Percentiles rank a stretch among this genome's conserved stretches.
Evolutionary conservation across 306 rosid species (phyloP).

Genomic region (Albizia julibrissin): DNA sequence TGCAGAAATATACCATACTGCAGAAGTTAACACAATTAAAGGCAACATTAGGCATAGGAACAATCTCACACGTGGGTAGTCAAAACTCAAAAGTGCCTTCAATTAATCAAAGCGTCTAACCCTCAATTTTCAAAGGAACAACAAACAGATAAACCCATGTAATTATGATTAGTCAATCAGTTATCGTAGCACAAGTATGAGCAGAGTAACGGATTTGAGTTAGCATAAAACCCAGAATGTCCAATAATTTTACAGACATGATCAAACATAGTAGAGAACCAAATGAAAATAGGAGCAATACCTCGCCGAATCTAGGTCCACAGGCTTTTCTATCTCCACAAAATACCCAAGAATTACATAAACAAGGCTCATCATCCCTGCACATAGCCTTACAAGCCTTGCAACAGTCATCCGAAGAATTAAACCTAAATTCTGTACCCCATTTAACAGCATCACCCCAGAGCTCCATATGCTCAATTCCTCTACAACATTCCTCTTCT

Average conservation of each 20-base stretch:
- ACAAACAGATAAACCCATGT: not conserved
- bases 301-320: slow-evolving; percentile 81
- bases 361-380: slow-evolving; percentile 46
- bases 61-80: not conserved
- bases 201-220: not conserved
- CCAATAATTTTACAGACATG: slow-evolving; percentile 7
- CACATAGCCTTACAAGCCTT: slow-evolving; percentile 71
- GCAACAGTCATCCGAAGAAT: slow-evolving; percentile 70
- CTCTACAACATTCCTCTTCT: slow-evolving; percentile 50
- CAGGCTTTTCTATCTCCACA: slow-evolving; percentile 68
- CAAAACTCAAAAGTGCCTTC: not conserved
- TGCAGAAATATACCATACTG: not conserved
- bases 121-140: not conserved
- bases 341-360: slow-evolving; percentile 79
- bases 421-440: slow-evolving; percentile 63
- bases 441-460: slow-evolving; percentile 85
- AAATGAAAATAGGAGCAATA: slow-evolving; percentile 35
- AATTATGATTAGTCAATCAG: slow-evolving; percentile 16
- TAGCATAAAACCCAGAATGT: not conserved
- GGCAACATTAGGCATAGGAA: not conserved
- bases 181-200: not conserved
- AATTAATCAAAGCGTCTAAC: slow-evolving; percentile 7
- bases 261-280: not conserved
- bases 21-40: not conserved
- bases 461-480: slow-evolving; percentile 69